Evolutionary conservation across 257 asterid genomes (phyloP), one percentile per base, ranked within the genome.

Genomic region (Craterostigma plantagineum): DNA sequence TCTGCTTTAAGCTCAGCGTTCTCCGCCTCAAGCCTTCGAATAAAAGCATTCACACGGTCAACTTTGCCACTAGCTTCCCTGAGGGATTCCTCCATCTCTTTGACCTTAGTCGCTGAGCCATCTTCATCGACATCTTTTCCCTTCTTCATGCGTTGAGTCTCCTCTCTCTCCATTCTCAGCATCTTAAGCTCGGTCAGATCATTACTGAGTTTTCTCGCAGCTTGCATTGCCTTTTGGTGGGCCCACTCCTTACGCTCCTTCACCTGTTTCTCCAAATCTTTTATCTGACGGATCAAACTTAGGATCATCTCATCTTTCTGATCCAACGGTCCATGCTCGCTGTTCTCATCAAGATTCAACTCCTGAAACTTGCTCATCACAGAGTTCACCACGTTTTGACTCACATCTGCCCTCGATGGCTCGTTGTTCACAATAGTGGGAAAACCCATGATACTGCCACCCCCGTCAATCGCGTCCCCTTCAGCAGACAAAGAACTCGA

Each of bases 201-300:
- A 54, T 66, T 66, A 52, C 93, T 72, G 38, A 87, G 80, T 81
- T 76, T 87, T 47, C 86, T 68, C 10, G 98, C 98, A 46, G 98
- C 98, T 64, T 82, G 93, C 86, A 87, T 75, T 3, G 98, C 95
- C 66, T 82, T 87, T 58, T 82, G 79, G 51, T 79, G 95, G 12
- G 95, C 98, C 98, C 98, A 82, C 17, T 79, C 98, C 60, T 79
- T 82, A 13, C 86, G 65, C 46, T 87, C 98, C 68, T 76, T 75
- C 43, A 76, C 92, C 58, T 79, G 85, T 38, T 64, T 74, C 72
- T 87, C 93, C 10, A 82, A 72, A 51, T 79, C 93, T 75, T 82
- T 79, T 41, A 79, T 71, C 77, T 79, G 91, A 55, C 67, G 77
- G 35, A 79, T 52, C 76, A 82, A 65, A 59, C 70, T 65, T n/a